Evolutionary conservation across 1,139 yeast species (phyloP), one percentile per base, ranked within the genome.

Genomic region (Lodderomyces beijingensis): DNA sequence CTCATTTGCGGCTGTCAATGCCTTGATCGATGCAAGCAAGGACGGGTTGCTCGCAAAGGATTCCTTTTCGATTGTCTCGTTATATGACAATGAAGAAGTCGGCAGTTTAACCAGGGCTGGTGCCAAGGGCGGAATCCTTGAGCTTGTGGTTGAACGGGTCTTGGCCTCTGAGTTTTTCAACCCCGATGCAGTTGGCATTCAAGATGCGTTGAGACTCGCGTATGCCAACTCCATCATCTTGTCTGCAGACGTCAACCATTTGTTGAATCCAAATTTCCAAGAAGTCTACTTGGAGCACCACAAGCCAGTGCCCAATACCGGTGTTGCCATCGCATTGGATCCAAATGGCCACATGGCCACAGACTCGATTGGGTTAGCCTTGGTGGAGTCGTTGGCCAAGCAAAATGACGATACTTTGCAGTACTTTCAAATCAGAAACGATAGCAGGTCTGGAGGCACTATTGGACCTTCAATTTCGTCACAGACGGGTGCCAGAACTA

Each of bases 201-300:
- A 50, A 40, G 65, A 57, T 37, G 35, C 33, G 18, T 32, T 48
- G n/a, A 44, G 53, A 40, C 40, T 47, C 15, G 42, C 57, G 7
- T 60, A 49, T 36, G 66, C 69, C 31, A 64, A 64, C 37, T 47
- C 69, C 5, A 46, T 67, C 16, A 48, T 67, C 25, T 50, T 68
- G 27, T 65, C 72, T 0, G 70, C 73, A 1, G 74, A 68, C 39
- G 73, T 68, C 12, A 67, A 62, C n/a, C 74, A 68, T 42, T 60
- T 65, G 15, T 44, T 66, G 24, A 68, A 68, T 42, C 74, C 74
- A n/a, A 67, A 67, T 44, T 68, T 65, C 39, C 36, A 46, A 14
- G 43, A 46, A 16, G 61, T 50, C 4, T 68, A 68, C 40, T 54
- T 67, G 37, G 62, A 60, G 29, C 49, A 55, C 28, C 69, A 67